Conservation (phyloP, 202 grass and related monocot genomes). For the Tripidium arundinaceum region DNA sequence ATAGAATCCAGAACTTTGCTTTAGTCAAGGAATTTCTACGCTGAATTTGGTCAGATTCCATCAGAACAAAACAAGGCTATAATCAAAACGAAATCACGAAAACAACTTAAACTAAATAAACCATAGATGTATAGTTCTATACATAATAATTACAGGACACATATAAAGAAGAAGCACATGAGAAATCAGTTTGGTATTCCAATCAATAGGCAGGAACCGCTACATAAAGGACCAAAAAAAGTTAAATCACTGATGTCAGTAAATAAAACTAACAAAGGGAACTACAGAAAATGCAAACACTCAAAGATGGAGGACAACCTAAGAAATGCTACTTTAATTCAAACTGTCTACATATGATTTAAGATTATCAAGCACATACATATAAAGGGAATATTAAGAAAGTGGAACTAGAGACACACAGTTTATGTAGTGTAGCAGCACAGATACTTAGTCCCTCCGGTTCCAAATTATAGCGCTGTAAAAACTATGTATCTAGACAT, state of each 20-base stretch:
- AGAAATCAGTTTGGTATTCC: neutral
- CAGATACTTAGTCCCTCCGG: neutral
- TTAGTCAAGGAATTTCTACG: conserved; percentile 57
- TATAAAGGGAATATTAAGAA: neutral
- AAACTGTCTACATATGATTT: neutral
- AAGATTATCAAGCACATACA: neutral
- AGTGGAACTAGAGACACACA: neutral
- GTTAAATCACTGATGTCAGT: neutral
- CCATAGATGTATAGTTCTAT: neutral
- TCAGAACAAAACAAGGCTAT: neutral
- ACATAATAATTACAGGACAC: neutral
- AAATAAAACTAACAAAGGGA: conserved; percentile 2
- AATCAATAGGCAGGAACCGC: neutral
- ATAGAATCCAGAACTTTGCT: conserved; percentile 88
- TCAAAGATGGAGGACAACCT: neutral
- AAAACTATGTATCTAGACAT: neutral
- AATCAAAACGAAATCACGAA: neutral
- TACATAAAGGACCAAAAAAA: conserved; percentile 6
- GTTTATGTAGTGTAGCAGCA: conserved; percentile 2
- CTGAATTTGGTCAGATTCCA: conserved; percentile 6
- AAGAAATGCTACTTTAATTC: conserved; percentile 2
- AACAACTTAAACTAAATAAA: neutral
- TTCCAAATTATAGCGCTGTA: neutral
- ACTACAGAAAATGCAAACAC: neutral
- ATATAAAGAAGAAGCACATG: neutral